phyloP scores from a whole-genome alignment of 768 basidiomycete genomes.

The Russula abietina region DNA sequence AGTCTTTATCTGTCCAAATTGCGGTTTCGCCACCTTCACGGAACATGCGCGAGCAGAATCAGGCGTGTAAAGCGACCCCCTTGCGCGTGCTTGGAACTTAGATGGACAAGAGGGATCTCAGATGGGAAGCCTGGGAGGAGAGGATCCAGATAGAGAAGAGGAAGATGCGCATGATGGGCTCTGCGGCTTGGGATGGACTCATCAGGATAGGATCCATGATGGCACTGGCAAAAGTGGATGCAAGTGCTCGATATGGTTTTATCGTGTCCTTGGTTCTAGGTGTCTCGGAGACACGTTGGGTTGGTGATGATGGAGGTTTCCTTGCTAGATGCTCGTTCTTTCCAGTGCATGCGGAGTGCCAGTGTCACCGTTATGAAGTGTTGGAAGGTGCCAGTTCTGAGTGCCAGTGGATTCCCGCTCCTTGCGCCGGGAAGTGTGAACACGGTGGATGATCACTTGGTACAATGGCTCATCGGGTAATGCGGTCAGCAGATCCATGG shows the following conservation, averaged over 20 bases:
- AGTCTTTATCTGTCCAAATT: background rate
- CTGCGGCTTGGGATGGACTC: background rate
- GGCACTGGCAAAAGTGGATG: conserved; percentile 6
- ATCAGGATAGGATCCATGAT: background rate
- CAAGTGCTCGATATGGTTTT: conserved; percentile 16
- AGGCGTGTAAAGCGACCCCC: conserved; percentile 17
- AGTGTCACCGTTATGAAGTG: background rate
- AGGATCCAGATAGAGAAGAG: conserved; percentile 16
- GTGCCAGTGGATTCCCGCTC: background rate
- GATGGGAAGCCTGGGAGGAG: conserved; percentile 4
- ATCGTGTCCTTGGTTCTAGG: conserved; percentile 3
- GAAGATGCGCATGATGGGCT: background rate
- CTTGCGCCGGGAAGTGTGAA: background rate
- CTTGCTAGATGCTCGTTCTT: background rate
- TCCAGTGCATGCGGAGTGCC: too few species aligned
- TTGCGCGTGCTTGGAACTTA: conserved; percentile 10
- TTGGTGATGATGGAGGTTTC: background rate
- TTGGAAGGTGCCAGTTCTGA: background rate
- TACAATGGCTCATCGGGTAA: background rate
- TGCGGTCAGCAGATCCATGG: background rate
- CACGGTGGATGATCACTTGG: background rate
- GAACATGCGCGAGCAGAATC: conserved; percentile 15
- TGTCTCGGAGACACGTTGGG: background rate
- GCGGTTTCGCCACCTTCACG: conserved; percentile 16
- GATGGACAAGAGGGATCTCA: conserved; percentile 6